Conservation (phyloP, 306 rosid genomes). For the Gastrolobium bilobum region DNA sequence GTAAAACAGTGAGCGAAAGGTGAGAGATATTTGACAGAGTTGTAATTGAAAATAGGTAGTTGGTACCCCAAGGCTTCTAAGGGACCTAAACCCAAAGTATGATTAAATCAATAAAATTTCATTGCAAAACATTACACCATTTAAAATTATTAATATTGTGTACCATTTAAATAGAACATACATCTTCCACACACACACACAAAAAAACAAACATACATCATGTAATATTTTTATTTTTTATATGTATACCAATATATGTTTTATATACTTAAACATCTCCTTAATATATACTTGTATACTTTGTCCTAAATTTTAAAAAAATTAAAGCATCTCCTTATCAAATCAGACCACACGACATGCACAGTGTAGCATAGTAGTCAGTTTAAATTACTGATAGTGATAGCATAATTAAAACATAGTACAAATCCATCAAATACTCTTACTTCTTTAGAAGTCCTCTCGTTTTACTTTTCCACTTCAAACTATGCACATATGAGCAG, state of each 20-base stretch:
- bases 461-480: slow-evolving; percentile 16
- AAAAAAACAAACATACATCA: background rate
- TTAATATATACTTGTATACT: background rate
- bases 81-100: background rate
- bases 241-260: too few relatives aligned
- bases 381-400: slow-evolving; percentile 1
- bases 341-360: background rate
- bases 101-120: background rate
- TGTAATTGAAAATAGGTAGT: background rate
- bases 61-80: background rate
- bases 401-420: background rate
- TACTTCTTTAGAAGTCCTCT: background rate
- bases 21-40: background rate
- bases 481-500: slow-evolving; percentile 20
- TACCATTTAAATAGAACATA: background rate
- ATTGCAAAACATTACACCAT: background rate
- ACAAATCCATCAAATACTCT: slow-evolving; percentile 1
- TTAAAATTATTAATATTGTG: background rate
- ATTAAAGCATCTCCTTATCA: background rate
- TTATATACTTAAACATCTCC: too few relatives aligned
- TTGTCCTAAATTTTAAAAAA: background rate
- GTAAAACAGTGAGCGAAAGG: slow-evolving; percentile 4
- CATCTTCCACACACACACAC: background rate
- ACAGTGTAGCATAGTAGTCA: background rate
- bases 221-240: background rate